Percentiles rank a stretch among this genome's conserved stretches.
Evolutionary conservation across 2,329 filamentous ascomycete species (phyloP).

Genomic region (Sporothrix pallida): DNA sequence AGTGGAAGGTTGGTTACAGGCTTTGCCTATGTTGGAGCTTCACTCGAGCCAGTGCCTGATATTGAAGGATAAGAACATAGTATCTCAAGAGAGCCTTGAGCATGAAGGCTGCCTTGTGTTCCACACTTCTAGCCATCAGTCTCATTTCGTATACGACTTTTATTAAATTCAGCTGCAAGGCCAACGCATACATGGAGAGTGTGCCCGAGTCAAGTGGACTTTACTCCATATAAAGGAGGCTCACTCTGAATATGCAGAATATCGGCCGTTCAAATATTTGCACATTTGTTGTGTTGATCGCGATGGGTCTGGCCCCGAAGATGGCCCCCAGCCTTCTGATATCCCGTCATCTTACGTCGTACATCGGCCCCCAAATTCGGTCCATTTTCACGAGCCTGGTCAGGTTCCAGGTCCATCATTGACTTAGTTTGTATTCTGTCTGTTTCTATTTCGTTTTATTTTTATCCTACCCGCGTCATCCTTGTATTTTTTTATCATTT

Average conservation of each 20-base stretch:
- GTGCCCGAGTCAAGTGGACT: too few relatives aligned
- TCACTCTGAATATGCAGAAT: neutral
- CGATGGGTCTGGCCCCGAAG: neutral
- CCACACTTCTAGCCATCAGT: neutral
- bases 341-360: conserved; percentile 8
- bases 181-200: conserved; percentile 31
- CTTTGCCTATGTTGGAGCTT: too few relatives aligned
- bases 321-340: neutral
- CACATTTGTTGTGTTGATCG: neutral
- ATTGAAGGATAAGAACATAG: neutral
- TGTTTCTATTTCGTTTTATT: neutral
- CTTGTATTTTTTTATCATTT: neutral
- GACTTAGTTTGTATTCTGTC: neutral
- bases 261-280: neutral
- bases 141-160: neutral
- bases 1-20: too few relatives aligned
- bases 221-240: too few relatives aligned
- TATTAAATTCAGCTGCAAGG: conserved; percentile 23
- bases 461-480: conserved; percentile 8
- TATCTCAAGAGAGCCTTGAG: neutral
- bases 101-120: conserved; percentile 10
- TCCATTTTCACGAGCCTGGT: neutral
- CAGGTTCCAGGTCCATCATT: neutral
- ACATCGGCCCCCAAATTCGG: conserved; percentile 8
- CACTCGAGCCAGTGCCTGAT: neutral